phyloP scores from a whole-genome alignment of 208 protist genomes.

The Crithidia acanthocephali region DNA sequence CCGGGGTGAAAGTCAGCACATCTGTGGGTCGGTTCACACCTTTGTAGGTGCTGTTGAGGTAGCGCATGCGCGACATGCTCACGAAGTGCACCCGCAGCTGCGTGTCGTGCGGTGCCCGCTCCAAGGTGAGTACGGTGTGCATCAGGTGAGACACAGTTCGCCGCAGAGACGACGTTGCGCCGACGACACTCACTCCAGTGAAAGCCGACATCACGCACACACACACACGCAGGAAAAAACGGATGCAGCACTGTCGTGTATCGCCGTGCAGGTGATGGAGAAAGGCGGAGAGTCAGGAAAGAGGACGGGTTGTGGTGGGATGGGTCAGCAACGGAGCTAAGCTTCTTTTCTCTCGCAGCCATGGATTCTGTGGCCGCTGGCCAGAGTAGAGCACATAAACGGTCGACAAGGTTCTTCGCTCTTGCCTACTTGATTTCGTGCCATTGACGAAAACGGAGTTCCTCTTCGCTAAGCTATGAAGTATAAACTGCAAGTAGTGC shows the following conservation, averaged over 20 bases:
- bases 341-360: too few relatives aligned
- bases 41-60: constrained; percentile 49
- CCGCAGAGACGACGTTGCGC: constrained; percentile 46
- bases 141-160: constrained; percentile 32
- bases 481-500: too few relatives aligned
- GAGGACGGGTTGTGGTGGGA: too few relatives aligned
- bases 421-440: too few relatives aligned
- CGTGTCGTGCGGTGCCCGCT: constrained; percentile 48
- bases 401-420: too few relatives aligned
- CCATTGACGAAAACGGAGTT: too few relatives aligned
- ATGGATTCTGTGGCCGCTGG: too few relatives aligned
- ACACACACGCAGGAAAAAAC: not conserved
- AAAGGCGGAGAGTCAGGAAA: not conserved
- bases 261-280: too few relatives aligned
- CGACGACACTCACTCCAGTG: constrained; percentile 38
- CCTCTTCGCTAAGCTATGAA: too few relatives aligned
- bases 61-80: constrained; percentile 47
- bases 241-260: too few relatives aligned
- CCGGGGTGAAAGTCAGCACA: constrained; percentile 76
- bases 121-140: constrained; percentile 44
- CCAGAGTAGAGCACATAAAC: too few relatives aligned
- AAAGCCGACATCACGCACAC: constrained; percentile 19
- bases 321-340: too few relatives aligned
- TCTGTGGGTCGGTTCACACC: constrained; percentile 66
- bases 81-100: constrained; percentile 62